Conservation (phyloP, 768 basidiomycete species). For the Xanthoconium purpureum region DNA sequence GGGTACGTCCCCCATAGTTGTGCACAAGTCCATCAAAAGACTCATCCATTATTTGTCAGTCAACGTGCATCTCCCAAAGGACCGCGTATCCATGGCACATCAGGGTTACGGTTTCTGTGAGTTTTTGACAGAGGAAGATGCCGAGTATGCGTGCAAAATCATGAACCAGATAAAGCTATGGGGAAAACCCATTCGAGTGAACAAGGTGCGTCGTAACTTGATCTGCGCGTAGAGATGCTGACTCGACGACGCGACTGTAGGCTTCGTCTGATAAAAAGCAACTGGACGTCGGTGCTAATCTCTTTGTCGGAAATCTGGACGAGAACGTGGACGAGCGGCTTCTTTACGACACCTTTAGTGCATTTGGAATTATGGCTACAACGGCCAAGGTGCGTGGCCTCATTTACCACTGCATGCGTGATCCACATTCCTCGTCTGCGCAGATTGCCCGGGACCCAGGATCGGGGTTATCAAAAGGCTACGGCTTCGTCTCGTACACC, state of each 20-base stretch:
- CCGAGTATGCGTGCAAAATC: conserved; percentile 99
- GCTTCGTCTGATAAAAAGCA: conserved; percentile 98
- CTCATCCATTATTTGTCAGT: conserved; percentile 44
- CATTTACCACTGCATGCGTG: background rate
- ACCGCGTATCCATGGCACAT: conserved; percentile 96
- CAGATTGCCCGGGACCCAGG: conserved; percentile 91
- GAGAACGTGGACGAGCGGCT: conserved; percentile 92
- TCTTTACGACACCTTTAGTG: conserved; percentile 92
- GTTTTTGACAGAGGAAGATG: conserved; percentile 97
- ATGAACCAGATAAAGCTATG: conserved; percentile 99
- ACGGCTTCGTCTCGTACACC: conserved; percentile 95
- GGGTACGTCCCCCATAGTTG: conserved; percentile 51
- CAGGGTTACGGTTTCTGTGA: conserved; percentile 99
- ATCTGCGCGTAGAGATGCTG: background rate
- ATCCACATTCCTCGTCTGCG: conserved; percentile 2
- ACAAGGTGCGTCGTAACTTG: conserved; percentile 69
- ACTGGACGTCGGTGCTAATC: conserved; percentile 94
- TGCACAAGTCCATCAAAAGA: background rate
- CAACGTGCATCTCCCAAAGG: conserved; percentile 97
- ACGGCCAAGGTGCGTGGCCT: conserved; percentile 66
- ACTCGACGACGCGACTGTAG: conserved; percentile 39
- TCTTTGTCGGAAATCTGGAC: conserved; percentile 95
- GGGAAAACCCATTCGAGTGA: conserved; percentile 98
- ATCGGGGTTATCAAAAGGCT: conserved; percentile 87
- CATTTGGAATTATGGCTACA: conserved; percentile 90